Conservation (phyloP, 1,284 basidiomycete species). For the Cryptococcus floricola region DNA sequence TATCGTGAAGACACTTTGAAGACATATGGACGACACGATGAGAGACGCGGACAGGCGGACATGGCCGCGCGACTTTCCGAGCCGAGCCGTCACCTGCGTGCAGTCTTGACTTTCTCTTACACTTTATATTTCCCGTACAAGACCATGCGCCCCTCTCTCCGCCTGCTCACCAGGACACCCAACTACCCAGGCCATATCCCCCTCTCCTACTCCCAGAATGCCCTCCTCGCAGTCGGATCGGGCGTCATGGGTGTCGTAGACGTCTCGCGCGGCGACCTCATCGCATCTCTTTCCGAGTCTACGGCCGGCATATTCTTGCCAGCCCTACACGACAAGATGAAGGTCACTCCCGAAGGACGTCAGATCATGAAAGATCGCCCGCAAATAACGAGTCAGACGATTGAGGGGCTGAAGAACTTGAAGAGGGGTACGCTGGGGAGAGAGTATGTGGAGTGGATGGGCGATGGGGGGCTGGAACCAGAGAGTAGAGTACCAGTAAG, state of each 20-base stretch:
- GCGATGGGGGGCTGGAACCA: slow-evolving; percentile 84
- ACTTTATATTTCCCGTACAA: background rate
- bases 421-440: slow-evolving; percentile 80
- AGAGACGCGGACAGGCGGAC: too few relatives aligned
- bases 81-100: background rate
- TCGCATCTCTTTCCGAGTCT: slow-evolving; percentile 86
- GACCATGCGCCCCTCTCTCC: slow-evolving; percentile 6
- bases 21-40: too few relatives aligned
- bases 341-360: slow-evolving; percentile 71
- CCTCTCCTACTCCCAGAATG: slow-evolving; percentile 73
- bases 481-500: slow-evolving; percentile 87
- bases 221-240: slow-evolving; percentile 79
- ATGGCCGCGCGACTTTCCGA: background rate
- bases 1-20: too few relatives aligned
- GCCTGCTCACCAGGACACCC: slow-evolving; percentile 1
- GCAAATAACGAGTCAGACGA: slow-evolving; percentile 69
- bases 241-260: slow-evolving; percentile 78
- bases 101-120: background rate
- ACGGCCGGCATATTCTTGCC: slow-evolving; percentile 80
- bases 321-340: slow-evolving; percentile 73
- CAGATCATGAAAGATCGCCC: slow-evolving; percentile 79
- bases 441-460: slow-evolving; percentile 87
- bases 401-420: slow-evolving; percentile 65
- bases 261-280: slow-evolving; percentile 84
- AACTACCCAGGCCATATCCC: slow-evolving; percentile 72